A percentile compares a stretch with the other conserved stretches of the same genome.
Conservation (phyloP, 1,284 basidiomycete genomes). For the Microbotryum silenes-acaulis region DNA sequence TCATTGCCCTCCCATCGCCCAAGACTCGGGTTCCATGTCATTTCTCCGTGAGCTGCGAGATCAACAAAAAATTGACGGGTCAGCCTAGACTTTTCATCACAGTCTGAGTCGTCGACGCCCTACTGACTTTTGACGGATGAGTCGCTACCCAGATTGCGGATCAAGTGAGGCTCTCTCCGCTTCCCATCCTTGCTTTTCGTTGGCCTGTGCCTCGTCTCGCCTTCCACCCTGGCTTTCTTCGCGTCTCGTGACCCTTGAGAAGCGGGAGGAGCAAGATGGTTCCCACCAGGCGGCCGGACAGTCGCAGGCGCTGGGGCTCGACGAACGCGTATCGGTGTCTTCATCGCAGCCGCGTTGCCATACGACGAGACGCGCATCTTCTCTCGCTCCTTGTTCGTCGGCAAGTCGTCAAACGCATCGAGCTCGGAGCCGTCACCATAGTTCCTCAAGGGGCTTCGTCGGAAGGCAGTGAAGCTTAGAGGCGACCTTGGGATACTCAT, state of each 20-base stretch:
- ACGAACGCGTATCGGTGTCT: conserved; percentile 40
- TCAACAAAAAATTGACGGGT: conserved; percentile 16
- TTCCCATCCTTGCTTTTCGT: conserved; percentile 54
- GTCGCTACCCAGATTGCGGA: conserved; percentile 68
- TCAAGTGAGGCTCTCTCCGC: conserved; percentile 57
- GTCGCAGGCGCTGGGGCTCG: conserved; percentile 18
- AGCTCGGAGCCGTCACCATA: conserved; percentile 92
- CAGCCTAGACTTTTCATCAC: conserved; percentile 14
- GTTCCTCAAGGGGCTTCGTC: conserved; percentile 59
- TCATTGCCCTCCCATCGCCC: conserved; percentile 97
- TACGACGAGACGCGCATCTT: conserved; percentile 44
- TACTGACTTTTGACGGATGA: conserved; percentile 65
- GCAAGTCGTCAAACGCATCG: conserved; percentile 82
- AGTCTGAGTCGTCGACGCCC: neutral
- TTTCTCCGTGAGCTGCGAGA: conserved; percentile 71
- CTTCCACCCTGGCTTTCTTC: conserved; percentile 34
- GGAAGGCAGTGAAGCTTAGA: conserved; percentile 47
- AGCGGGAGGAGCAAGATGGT: no score
- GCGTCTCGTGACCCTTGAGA: neutral
- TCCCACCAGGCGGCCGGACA: no score
- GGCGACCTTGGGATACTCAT: neutral
- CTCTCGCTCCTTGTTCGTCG: conserved; percentile 73
- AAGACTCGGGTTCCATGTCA: conserved; percentile 88
- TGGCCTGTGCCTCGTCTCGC: conserved; percentile 36
- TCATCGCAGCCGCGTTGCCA: conserved; percentile 5